Conservation (phyloP, 2,329 filamentous ascomycete species). For the Aspergillus fumigatus region DNA sequence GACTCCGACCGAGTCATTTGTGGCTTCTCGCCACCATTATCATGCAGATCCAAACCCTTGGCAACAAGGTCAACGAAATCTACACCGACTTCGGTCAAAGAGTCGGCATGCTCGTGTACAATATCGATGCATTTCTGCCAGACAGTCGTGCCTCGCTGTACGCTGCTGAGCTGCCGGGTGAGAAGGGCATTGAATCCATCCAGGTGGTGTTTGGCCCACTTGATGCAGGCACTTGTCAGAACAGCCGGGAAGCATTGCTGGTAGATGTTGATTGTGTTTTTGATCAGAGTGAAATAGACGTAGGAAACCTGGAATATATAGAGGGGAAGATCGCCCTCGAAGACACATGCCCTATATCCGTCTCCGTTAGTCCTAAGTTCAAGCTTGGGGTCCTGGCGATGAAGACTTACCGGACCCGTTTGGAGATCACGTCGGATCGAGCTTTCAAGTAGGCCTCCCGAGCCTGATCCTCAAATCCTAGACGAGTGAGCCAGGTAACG, state of each 20-base stretch:
- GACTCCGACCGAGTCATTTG: constrained; percentile 23
- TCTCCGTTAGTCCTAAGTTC: neutral
- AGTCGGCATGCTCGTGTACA: constrained; percentile 72
- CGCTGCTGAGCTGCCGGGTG: constrained; percentile 78
- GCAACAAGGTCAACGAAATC: constrained; percentile 84
- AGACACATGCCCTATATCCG: constrained; percentile 73
- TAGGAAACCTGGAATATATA: constrained; percentile 96
- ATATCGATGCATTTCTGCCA: constrained; percentile 81
- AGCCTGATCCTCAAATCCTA: constrained; percentile 87
- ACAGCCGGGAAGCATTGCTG: constrained; percentile 78
- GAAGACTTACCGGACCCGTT: constrained; percentile 67
- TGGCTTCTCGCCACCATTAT: constrained; percentile 16
- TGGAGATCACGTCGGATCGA: constrained; percentile 71
- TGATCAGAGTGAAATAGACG: constrained; percentile 90
- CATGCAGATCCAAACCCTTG: constrained; percentile 39
- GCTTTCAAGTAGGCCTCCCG: constrained; percentile 81
- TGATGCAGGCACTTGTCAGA: constrained; percentile 91
- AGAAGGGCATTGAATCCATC: constrained; percentile 85
- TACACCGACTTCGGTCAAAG: constrained; percentile 79
- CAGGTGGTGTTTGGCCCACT: constrained; percentile 95
- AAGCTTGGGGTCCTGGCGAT: neutral
- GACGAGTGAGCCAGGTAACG: constrained; percentile 74
- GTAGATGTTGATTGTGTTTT: constrained; percentile 87
- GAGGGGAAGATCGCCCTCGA: constrained; percentile 84
- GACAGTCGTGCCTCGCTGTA: constrained; percentile 67